Evolutionary conservation across 2,329 filamentous ascomycete species (phyloP).

Genomic region (Colletotrichum sp.): DNA sequence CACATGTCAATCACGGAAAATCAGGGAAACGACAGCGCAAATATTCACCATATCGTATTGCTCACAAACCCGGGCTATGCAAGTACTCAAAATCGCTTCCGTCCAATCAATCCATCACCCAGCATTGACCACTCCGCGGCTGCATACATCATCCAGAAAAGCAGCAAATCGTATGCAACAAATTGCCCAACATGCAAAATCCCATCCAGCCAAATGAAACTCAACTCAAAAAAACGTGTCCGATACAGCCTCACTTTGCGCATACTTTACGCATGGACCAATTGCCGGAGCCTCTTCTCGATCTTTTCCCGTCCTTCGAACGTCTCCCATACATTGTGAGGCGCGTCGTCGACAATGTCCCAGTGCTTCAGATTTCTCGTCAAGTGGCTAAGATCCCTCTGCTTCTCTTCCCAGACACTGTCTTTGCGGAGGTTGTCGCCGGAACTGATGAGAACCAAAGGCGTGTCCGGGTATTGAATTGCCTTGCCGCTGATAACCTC

Average conservation of each 20-base stretch:
- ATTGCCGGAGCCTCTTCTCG: conserved; percentile 76
- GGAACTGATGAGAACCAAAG: conserved; percentile 83
- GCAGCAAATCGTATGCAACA: not conserved
- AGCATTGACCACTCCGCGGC: not conserved
- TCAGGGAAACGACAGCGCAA: not conserved
- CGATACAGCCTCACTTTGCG: not conserved
- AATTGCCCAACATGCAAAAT: not conserved
- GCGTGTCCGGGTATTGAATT: conserved; percentile 78
- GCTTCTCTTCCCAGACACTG: conserved; percentile 79
- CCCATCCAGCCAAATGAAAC: not conserved
- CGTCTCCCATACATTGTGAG: conserved; percentile 86
- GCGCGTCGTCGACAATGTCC: conserved; percentile 86
- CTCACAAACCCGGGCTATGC: not conserved
- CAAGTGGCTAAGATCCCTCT: conserved; percentile 81
- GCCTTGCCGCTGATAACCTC: conserved; percentile 80
- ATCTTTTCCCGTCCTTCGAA: conserved; percentile 74
- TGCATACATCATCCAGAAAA: not conserved
- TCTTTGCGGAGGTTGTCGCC: conserved; percentile 72
- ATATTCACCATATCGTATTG: not conserved
- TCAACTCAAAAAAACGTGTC: not conserved
- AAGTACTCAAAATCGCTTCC: not conserved
- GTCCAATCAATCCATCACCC: not conserved
- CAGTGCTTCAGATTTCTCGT: conserved; percentile 81
- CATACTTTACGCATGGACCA: conserved; percentile 51
- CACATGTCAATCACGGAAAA: not conserved